Conservation (phyloP, 305 asterid species). For the Solanum aculeatissimum region DNA sequence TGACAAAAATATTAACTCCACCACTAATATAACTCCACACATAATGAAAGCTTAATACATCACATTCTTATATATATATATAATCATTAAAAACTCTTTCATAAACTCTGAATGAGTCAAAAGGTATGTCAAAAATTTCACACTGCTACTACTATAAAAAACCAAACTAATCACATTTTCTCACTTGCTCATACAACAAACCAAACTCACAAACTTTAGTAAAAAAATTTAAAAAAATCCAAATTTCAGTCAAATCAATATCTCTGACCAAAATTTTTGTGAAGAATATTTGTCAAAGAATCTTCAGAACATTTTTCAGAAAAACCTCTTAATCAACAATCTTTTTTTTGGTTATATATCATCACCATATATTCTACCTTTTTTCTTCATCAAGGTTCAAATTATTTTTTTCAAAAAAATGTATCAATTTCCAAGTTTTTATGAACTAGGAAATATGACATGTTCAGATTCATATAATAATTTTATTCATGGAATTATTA, state of each 20-base stretch:
- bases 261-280: background rate
- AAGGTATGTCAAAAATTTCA: background rate
- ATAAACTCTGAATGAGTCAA: background rate
- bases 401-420: background rate
- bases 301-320: background rate
- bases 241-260: background rate
- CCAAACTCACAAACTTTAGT: background rate
- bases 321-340: background rate
- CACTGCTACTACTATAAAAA: background rate
- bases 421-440: constrained; percentile 37
- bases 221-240: background rate
- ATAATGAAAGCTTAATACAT: background rate
- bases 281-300: background rate
- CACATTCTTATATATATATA: background rate
- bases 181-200: background rate
- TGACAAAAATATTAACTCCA: too few species aligned
- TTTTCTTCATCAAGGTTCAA: background rate
- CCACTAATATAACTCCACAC: rapidly evolving
- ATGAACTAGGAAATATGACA: constrained; percentile 20
- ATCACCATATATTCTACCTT: background rate
- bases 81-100: too few species aligned
- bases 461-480: constrained; percentile 34
- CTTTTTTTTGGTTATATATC: background rate
- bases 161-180: background rate
- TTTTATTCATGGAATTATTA: constrained; percentile 24